These are phyloP conservation scores for Populus hybrid DNA, from an alignment of 441 rosid genomes.

Conservation along the genomic window DNA sequence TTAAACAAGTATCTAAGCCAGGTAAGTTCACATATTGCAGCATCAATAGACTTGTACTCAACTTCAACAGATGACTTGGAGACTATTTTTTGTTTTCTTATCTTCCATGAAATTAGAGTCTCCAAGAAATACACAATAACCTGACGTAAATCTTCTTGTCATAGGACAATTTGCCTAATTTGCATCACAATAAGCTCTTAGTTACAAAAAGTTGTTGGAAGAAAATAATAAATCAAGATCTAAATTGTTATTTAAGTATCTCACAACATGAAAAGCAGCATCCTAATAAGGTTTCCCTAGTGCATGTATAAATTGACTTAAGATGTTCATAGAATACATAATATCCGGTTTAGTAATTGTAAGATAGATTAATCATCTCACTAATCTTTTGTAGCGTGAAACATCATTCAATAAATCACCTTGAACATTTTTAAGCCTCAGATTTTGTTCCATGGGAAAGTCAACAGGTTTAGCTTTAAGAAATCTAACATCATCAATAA, in stretches of 20 bases:
- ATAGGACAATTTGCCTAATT: background rate
- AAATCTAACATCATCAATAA: background rate
- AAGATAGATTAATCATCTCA: background rate
- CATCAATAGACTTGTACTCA: background rate
- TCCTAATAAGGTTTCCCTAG: background rate
- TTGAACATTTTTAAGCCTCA: background rate
- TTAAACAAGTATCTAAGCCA: too few species aligned
- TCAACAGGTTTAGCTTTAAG: background rate
- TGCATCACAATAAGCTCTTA: background rate
- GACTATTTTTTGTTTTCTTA: background rate
- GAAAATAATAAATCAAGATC: background rate
- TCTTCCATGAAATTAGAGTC: background rate
- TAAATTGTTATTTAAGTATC: background rate
- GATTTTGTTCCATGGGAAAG: background rate
- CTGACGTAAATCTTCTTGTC: background rate
- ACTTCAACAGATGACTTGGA: background rate
- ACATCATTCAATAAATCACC: background rate
- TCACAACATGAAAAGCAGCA: background rate
- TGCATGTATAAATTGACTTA: background rate
- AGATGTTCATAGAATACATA: too few species aligned
- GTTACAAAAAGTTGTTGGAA: background rate
- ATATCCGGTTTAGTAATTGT: background rate
- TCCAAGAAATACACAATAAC: background rate
- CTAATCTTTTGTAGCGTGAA: background rate
- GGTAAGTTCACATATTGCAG: background rate